Conservation (phyloP, 179 eudicot species). For the Pouteria campechiana region DNA sequence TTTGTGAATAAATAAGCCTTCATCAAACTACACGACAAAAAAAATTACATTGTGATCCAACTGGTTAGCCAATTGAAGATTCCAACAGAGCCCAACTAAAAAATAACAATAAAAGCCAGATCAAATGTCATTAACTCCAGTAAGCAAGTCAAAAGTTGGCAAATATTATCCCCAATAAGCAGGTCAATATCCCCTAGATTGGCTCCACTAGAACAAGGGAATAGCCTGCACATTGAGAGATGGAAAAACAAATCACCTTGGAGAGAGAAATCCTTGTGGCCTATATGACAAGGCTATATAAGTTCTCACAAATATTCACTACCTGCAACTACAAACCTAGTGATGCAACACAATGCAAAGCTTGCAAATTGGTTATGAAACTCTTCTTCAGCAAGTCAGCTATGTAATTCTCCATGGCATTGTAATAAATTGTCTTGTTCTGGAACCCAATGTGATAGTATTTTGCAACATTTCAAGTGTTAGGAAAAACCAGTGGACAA, state of each 20-base stretch:
- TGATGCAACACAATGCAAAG: constrained; percentile 85
- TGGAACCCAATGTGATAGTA: constrained; percentile 40
- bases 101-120: neutral
- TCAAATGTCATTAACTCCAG: too few species aligned
- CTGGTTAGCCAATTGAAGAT: neutral
- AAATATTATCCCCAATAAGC: too few species aligned
- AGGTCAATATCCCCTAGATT: too few species aligned
- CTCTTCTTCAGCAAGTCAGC: constrained; percentile 88
- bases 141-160: too few species aligned
- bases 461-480: constrained; percentile 31
- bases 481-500: constrained; percentile 80
- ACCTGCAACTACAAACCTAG: constrained; percentile 67
- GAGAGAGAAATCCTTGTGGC: constrained; percentile 88
- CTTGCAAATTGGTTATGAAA: constrained; percentile 91
- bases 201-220: neutral
- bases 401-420: constrained; percentile 50
- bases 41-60: too few species aligned
- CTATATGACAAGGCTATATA: constrained; percentile 71
- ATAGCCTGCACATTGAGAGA: too few species aligned
- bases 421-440: constrained; percentile 51
- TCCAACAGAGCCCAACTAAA: neutral
- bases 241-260: constrained; percentile 47
- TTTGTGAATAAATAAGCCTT: too few species aligned
- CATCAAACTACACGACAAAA: too few species aligned
- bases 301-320: constrained; percentile 54